A percentile compares a stretch with the other conserved stretches of the same genome.
phyloP scores from a whole-genome alignment of 2,329 filamentous ascomycete species.

The Pseudogymnoascus verrucosus region DNA sequence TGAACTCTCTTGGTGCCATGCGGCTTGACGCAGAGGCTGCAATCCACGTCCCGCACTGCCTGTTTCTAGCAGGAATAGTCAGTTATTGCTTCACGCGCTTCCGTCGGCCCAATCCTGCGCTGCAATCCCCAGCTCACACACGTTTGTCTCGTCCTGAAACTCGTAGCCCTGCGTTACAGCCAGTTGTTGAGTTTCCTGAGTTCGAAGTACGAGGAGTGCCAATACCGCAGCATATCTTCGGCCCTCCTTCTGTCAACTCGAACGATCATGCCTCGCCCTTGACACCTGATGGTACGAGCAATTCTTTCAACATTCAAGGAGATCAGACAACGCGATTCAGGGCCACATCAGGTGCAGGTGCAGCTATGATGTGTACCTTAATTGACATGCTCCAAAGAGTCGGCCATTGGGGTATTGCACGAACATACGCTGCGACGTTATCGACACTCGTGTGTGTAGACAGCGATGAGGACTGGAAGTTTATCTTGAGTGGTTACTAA shows the following conservation, averaged over 20 bases:
- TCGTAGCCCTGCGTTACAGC: background rate
- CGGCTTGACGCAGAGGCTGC: constrained; percentile 13
- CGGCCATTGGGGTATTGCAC: constrained; percentile 14
- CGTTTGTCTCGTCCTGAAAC: background rate
- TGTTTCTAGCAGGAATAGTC: constrained; percentile 13
- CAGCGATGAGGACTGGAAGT: constrained; percentile 3
- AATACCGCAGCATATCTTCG: constrained; percentile 11
- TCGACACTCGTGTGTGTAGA: constrained; percentile 2
- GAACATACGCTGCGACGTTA: constrained; percentile 9
- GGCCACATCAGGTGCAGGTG: background rate
- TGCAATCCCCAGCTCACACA: too few relatives aligned
- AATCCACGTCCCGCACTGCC: constrained; percentile 14
- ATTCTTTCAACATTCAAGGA: background rate
- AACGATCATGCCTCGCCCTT: background rate
- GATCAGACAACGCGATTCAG: background rate
- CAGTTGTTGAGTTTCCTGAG: constrained; percentile 7
- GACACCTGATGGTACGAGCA: background rate
- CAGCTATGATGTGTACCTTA: constrained; percentile 5
- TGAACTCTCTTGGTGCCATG: constrained; percentile 11
- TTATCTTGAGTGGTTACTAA: background rate
- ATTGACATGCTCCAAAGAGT: constrained; percentile 10
- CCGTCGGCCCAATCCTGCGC: background rate
- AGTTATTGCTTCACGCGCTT: constrained; percentile 13
- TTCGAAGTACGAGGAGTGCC: background rate
- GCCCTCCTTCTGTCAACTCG: background rate